Percentiles rank a stretch among this genome's conserved stretches.
Conservation (phyloP, 805 yeast genomes). For the Wickerhamiella musiphila region DNA sequence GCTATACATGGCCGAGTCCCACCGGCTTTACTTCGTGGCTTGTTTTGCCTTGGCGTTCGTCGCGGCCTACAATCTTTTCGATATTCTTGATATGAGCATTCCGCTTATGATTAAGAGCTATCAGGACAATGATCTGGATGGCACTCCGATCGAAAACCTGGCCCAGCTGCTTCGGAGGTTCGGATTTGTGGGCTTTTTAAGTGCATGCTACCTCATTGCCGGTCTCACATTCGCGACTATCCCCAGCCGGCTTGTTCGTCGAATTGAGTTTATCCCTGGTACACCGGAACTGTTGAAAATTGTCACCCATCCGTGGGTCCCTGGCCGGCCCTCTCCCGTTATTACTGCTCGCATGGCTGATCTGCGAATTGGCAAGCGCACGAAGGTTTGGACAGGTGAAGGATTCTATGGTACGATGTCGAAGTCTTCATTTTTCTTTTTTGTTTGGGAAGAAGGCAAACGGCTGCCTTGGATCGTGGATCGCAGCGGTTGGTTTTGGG, state of each 20-base stretch:
- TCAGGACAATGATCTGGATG: slow-evolving; percentile 33
- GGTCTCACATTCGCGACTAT: slow-evolving; percentile 30
- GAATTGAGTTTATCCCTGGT: slow-evolving; percentile 59
- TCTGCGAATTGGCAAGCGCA: slow-evolving; percentile 37
- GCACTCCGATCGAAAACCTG: slow-evolving; percentile 25
- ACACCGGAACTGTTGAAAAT: slow-evolving; percentile 36
- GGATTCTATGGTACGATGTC: slow-evolving; percentile 78
- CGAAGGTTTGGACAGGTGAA: slow-evolving; percentile 71
- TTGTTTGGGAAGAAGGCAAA: slow-evolving; percentile 40
- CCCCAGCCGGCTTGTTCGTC: slow-evolving; percentile 55
- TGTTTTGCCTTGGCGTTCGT: slow-evolving; percentile 54
- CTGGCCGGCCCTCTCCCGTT: slow-evolving; percentile 63
- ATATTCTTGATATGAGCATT: slow-evolving; percentile 37
- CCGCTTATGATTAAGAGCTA: slow-evolving; percentile 35
- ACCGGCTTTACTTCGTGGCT: slow-evolving; percentile 52
- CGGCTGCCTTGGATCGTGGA: slow-evolving; percentile 61
- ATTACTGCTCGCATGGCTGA: slow-evolving; percentile 43
- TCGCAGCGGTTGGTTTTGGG: slow-evolving; percentile 82
- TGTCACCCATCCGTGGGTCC: slow-evolving; percentile 59
- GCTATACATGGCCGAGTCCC: slow-evolving; percentile 72
- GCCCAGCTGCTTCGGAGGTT: slow-evolving; percentile 23
- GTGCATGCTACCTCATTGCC: slow-evolving; percentile 26
- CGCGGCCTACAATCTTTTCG: slow-evolving; percentile 44
- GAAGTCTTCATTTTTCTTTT: slow-evolving; percentile 53
- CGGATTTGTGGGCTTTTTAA: slow-evolving; percentile 23